A percentile compares a stretch with the other conserved stretches of the same genome.
Evolutionary conservation across 2,329 filamentous ascomycete genomes (phyloP).

Genomic region (Aspergillus sp.): DNA sequence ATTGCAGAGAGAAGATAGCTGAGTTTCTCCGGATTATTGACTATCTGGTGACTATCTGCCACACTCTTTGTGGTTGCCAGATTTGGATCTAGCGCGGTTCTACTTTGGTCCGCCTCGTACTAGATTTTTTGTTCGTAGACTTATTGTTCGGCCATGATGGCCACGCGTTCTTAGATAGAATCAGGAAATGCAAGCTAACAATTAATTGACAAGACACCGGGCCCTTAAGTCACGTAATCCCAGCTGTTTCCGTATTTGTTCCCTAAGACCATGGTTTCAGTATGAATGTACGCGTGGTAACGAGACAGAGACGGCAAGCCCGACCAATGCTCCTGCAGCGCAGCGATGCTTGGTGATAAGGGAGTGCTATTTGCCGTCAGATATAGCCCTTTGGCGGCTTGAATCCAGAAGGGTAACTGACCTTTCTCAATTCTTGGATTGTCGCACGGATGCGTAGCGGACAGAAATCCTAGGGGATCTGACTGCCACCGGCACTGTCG

Average conservation of each 20-base stretch:
- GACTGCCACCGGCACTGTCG: conserved; percentile 31
- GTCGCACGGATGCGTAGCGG: not conserved
- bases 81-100: not conserved
- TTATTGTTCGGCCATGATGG: not conserved
- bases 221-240: not conserved
- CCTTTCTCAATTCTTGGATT: conserved; percentile 1
- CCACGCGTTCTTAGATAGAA: not conserved
- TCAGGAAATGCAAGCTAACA: not conserved
- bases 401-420: not conserved
- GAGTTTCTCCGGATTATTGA: not conserved
- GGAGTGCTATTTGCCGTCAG: not conserved
- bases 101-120: not conserved
- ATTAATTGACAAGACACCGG: not conserved
- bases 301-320: conserved; percentile 2
- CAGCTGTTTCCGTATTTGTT: not conserved
- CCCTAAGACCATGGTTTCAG: not conserved
- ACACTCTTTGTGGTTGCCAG: not conserved
- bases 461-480: conserved; percentile 33
- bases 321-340: not conserved
- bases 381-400: not conserved
- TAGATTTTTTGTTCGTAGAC: not conserved
- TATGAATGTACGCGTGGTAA: not conserved
- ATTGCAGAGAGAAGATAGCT: not conserved
- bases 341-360: not conserved
- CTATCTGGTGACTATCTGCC: not conserved